phyloP scores from a whole-genome alignment of 306 rosid species.

The Lathyrus aphaca region DNA sequence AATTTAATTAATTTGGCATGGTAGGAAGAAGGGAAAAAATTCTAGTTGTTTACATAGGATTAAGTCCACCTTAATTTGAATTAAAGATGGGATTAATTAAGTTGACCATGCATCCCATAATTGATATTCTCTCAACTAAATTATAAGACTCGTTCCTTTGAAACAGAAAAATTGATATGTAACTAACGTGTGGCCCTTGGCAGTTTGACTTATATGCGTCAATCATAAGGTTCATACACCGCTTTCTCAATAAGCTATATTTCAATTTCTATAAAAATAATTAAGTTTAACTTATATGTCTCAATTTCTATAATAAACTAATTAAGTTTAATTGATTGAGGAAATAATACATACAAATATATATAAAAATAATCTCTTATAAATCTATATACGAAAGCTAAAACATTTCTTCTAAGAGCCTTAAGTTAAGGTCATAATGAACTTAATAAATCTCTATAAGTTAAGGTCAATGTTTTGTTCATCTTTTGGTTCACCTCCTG shows the following conservation, averaged over 20 bases:
- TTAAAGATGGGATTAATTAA: not conserved
- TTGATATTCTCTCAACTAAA: slow-evolving; percentile 35
- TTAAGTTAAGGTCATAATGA: too few species aligned
- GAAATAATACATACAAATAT: too few species aligned
- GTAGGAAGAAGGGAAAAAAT: not conserved
- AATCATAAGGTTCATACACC: slow-evolving; percentile 33
- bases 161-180: slow-evolving; percentile 28
- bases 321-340: too few species aligned
- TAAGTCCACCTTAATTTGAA: slow-evolving; percentile 21
- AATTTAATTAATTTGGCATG: not conserved
- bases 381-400: too few species aligned
- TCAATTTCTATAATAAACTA: too few species aligned
- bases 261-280: too few species aligned
- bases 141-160: slow-evolving; percentile 28
- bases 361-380: too few species aligned
- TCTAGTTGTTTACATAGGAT: slow-evolving; percentile 1
- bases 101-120: slow-evolving; percentile 1
- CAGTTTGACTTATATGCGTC: slow-evolving; percentile 54
- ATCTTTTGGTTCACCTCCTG: too few species aligned
- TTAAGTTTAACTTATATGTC: too few species aligned
- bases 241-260: slow-evolving; percentile 43
- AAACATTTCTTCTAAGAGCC: too few species aligned
- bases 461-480: too few species aligned
- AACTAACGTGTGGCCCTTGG: slow-evolving; percentile 40
- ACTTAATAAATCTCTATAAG: too few species aligned